Conservation (phyloP, 148 eudicot genomes). For the Camellia sinensis region DNA sequence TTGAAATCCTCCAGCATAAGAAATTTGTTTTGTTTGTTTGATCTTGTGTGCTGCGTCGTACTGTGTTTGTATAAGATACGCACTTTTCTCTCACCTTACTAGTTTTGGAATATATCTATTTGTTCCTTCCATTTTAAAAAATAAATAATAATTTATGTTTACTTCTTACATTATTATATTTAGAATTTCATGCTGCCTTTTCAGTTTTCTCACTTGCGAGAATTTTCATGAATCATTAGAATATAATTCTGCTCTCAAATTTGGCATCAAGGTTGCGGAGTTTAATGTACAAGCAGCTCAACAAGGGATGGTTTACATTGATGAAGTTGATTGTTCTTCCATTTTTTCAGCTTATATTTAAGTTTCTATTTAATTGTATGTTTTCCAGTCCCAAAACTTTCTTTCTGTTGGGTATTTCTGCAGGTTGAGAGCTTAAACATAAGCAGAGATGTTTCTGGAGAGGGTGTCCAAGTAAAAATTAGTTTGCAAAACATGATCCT, state of each 20-base stretch:
- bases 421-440: slow-evolving; percentile 82
- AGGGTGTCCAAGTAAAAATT: slow-evolving; percentile 57
- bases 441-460: slow-evolving; percentile 95
- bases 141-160: neutral
- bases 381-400: neutral
- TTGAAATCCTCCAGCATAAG: too few relatives aligned
- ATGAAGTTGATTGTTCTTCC: slow-evolving; percentile 82
- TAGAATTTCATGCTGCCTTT: slow-evolving; percentile 5
- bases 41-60: neutral
- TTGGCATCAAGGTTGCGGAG: slow-evolving; percentile 66
- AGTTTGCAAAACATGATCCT: too few relatives aligned
- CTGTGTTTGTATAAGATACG: neutral
- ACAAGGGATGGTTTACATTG: slow-evolving; percentile 91
- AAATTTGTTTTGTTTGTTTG: neutral
- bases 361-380: neutral
- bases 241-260: slow-evolving; percentile 11
- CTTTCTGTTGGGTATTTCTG: slow-evolving; percentile 10
- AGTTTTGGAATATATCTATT: neutral
- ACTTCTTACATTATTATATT: neutral
- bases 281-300: slow-evolving; percentile 89
- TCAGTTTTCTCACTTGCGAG: neutral
- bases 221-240: neutral
- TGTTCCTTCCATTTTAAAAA: neutral
- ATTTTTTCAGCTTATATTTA: neutral
- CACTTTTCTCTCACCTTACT: neutral